phyloP scores from a whole-genome alignment of 371 early-diverging fungal species.

The Actinomucor elegans region DNA sequence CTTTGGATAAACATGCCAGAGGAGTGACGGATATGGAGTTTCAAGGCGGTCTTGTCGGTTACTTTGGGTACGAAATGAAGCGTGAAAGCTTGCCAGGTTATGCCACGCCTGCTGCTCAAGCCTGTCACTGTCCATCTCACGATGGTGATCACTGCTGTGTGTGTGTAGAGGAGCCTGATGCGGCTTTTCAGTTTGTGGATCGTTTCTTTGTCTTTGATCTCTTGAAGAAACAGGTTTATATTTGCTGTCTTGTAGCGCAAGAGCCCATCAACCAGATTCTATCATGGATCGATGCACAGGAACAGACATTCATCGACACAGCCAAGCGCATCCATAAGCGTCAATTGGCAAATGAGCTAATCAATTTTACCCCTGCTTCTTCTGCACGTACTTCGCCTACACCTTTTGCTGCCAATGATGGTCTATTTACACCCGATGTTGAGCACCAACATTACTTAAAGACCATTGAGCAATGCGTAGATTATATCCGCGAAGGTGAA shows the following conservation, averaged over 20 bases:
- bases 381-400: constrained; percentile 34
- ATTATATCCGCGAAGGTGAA: constrained; percentile 83
- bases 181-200: constrained; percentile 82
- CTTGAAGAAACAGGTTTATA: constrained; percentile 36
- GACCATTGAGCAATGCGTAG: constrained; percentile 63
- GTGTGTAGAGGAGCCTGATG: constrained; percentile 69
- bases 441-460: constrained; percentile 58
- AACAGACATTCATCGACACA: not conserved
- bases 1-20: not conserved
- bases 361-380: constrained; percentile 4
- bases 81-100: constrained; percentile 70
- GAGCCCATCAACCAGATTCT: constrained; percentile 18
- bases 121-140: constrained; percentile 30
- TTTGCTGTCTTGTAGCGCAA: constrained; percentile 45
- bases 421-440: constrained; percentile 49
- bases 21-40: constrained; percentile 47
- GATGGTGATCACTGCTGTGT: constrained; percentile 27
- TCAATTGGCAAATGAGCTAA: constrained; percentile 9
- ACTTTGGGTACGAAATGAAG: constrained; percentile 95
- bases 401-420: not conserved
- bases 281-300: constrained; percentile 26
- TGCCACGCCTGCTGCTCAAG: constrained; percentile 39
- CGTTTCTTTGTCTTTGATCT: constrained; percentile 80
- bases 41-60: constrained; percentile 85
- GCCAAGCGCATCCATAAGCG: constrained; percentile 7